Percentiles rank a stretch among this genome's conserved stretches.
Conservation (phyloP, 2,329 filamentous ascomycete genomes). For the Ophiobolus disseminans region DNA sequence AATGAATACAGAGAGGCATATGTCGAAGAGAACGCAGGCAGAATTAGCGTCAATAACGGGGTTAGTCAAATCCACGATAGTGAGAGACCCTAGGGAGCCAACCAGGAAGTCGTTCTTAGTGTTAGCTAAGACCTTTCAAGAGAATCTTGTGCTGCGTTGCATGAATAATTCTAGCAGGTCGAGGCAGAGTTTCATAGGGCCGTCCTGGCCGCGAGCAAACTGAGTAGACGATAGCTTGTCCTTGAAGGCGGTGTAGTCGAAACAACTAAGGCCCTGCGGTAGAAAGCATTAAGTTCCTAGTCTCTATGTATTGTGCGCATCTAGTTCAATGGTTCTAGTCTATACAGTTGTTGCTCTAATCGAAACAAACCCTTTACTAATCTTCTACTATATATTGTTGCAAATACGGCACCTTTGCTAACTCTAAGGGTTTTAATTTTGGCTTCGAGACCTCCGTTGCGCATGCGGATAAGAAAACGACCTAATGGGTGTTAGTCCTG, state of each 20-base stretch:
- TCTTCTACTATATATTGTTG: not conserved
- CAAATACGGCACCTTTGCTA: not conserved
- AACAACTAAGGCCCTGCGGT: too few relatives aligned
- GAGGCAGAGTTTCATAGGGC: too few relatives aligned
- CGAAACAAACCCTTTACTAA: not conserved
- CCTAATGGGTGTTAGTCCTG: not conserved
- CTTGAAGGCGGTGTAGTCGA: too few relatives aligned
- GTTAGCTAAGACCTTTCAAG: too few relatives aligned
- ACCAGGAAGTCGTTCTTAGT: constrained; percentile 8
- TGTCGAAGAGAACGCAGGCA: constrained; percentile 75
- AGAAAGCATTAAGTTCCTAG: not conserved
- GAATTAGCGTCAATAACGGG: constrained; percentile 71
- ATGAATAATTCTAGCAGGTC: too few relatives aligned
- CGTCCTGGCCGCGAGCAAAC: too few relatives aligned
- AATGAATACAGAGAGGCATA: constrained; percentile 71
- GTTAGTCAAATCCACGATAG: constrained; percentile 74
- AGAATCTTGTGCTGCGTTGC: too few relatives aligned
- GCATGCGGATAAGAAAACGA: not conserved
- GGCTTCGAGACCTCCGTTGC: not conserved
- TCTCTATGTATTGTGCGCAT: not conserved
- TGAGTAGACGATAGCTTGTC: too few relatives aligned
- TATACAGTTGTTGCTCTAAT: not conserved
- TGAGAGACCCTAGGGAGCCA: constrained; percentile 59
- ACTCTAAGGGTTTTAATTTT: not conserved
- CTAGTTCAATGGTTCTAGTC: not conserved